Base-by-base conservation (phyloP, 805 yeast species). In the Wickerhamiella qilinensis region DNA sequence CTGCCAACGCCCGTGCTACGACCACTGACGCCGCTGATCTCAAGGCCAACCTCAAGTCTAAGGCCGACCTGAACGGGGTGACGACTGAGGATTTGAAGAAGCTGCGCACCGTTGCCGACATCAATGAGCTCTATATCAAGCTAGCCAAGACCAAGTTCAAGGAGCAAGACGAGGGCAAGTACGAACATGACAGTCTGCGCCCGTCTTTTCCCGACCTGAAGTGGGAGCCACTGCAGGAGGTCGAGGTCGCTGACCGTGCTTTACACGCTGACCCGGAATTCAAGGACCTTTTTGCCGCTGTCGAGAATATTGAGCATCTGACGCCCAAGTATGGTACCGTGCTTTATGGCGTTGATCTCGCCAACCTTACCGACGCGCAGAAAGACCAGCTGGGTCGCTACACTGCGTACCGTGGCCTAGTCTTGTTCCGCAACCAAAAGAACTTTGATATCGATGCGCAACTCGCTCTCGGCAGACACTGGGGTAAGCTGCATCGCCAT, bases 311-410 rank as follows among this genome's bases (percentile, higher is more conserved):
- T 19, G 60, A 46, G 32, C 43, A 68, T 40, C 53, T 68, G 43
- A 63, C 71, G 38, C 63, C 62, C 39, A 61, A 64, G 45, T 51
- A 68, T 46, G 74, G 74, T 36, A 68, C 73, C 14, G 73, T 67
- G 43, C 57, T 68, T 39, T 59, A 62, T 33, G 73, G 72, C 15
- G 50, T 68, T 31, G 69, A 68, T 48, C 51, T 68, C 30, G 51
- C 54, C 3, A 67, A 65, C 24, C 51, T 68, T 40, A 59, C 52
- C 30, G 64, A 66, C 39, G 42, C 57, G 46, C 72, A 68, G 48
- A 57, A 52, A 38, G 70, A 68, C 48, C 71, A 68, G 50, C 56
- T 68, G 41, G 72, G 71, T 5, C 52, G 66, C 12, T 49, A 68
- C 34, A 54, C 66, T 28, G 67, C 71, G 19, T 69, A 65, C 50